Evolutionary conservation across 495 filamentous ascomycete genomes (phyloP).

Genomic region (Penicillium herquei): DNA sequence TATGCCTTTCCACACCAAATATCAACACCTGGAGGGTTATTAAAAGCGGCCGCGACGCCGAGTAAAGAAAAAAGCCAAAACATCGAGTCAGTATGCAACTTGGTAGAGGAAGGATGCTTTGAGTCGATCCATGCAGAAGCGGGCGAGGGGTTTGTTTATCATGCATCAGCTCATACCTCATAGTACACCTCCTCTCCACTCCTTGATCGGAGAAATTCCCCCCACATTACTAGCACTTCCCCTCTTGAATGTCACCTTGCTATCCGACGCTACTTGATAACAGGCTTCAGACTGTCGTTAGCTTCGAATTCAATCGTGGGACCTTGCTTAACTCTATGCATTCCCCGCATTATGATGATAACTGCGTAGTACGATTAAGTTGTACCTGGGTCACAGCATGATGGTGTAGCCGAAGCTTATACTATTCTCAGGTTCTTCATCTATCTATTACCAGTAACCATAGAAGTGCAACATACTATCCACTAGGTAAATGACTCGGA

Average conservation of each 20-base stretch:
- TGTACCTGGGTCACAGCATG: too few species aligned
- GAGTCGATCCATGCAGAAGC: background rate
- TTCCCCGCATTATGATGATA: background rate
- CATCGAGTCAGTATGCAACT: slow-evolving; percentile 2
- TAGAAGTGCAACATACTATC: too few species aligned
- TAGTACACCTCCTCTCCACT: background rate
- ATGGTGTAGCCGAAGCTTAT: too few species aligned
- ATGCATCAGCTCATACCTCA: background rate
- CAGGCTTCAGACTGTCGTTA: slow-evolving; percentile 4
- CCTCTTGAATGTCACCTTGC: slow-evolving; percentile 18
- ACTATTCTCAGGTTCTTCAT: too few species aligned
- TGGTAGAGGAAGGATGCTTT: background rate
- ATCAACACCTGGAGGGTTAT: slow-evolving; percentile 29
- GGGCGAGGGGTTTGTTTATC: slow-evolving; percentile 4
- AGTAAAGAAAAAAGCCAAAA: slow-evolving; percentile 7
- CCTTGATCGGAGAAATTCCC: slow-evolving; percentile 11
- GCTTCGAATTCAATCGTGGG: background rate
- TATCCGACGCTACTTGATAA: slow-evolving; percentile 6
- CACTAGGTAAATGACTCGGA: too few species aligned
- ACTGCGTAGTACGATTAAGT: background rate
- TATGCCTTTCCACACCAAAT: slow-evolving; percentile 65
- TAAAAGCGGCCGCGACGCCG: slow-evolving; percentile 18
- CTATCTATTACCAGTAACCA: too few species aligned
- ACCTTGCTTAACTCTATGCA: background rate
- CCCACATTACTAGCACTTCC: slow-evolving; percentile 1